Evolutionary conservation across 768 basidiomycete genomes (phyloP), one percentile per base, ranked within the genome.

Genomic region (Agaricus sinodeliciosus): DNA sequence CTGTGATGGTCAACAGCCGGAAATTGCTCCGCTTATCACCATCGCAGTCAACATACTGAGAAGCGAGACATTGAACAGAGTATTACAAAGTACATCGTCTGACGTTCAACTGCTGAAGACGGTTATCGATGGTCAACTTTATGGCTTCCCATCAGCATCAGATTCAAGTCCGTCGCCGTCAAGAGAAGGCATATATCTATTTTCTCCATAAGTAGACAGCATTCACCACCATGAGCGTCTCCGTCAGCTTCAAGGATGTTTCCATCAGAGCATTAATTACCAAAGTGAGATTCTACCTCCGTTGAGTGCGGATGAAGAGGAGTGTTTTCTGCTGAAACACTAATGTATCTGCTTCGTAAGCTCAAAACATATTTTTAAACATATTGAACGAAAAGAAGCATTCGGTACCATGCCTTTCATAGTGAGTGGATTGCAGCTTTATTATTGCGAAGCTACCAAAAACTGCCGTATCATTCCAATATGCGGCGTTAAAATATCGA

Each of bases 341-440:
- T 28, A 48, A 39, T 12, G 16, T 27, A 22, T 34, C 25, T 54
- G 52, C 52, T 42, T 48, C 52, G 42, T 54, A 54, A 54, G 52
- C 52, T 16, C 15, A 25, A 15, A 26, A 15, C 42, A 54, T 39
- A 39, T 39, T 54, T 47, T 53, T 54, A 47, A 47, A 15, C 39
- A 31, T 27, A 22, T 27, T 47, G 40, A 45, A 45, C 45, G 37
- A 45, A 26, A 26, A 47, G 51, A 54, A 48, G 27, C 28, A 16
- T 48, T 40, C 40, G 52, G 45, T 43, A 44, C 28, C 40, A 28
- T 27, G 8, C 44, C 42, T 54, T 16, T 31, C 31, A 31, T 2
- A 11, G 31, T 31, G 31, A 11, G 31, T 31, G 31, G 31, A 31
- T 31, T 31, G 31, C 31, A 31, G 31, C 31, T 31, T 5, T 31